Base-by-base conservation (phyloP, 371 early-diverging fungal genomes). In the Lichtheimia ramosa region DNA sequence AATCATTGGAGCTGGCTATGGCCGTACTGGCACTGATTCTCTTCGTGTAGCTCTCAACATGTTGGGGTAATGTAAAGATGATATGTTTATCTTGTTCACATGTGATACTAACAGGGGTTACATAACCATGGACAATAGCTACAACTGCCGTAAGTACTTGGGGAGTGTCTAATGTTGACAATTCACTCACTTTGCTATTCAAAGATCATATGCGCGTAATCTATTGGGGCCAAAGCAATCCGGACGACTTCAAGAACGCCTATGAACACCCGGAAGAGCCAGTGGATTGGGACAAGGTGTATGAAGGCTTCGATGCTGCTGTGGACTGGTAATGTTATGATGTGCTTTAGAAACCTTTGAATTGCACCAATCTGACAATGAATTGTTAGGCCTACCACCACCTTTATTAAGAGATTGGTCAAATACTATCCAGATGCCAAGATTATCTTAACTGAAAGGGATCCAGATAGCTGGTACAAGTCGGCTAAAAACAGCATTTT, bases 1-100 rank as follows among this genome's bases (percentile, higher is more conserved):
- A 65, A 51, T 75, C 8, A 71, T 75, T 48, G 75, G 71, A 3
- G 71, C 71, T 34, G 75, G 75, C 5, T 66, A 34, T 51, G 69
- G 71, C 23, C 67, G 75, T 46, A 69, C 75, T 43, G 75, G 75
- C 5, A 75, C 75, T n/a, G 58, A 67, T 16, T 65, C 68, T 48
- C 54, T 75, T 48, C 69, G 64, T 41, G 12, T 28, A 5, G 75
- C 75, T 10, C 56, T 75, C 16, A 59, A 66, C 20, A 69, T 51
- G 1, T 49, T 75, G 2, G 75, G 71, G 74, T 74, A 66, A 25
- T 61, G 42, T 25, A 39, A 6, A 34, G 1, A 34, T 27, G 27
- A 4, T 34, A 34, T 28, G 3, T 25, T 25, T 5, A 25, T 25
- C 5, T 25, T 5, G 5, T 25, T 25, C 25, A 10, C 34, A 34